Evolutionary conservation across 164 flowering plant species (phyloP).

Genomic region (grape (Vitis vinifera)): DNA sequence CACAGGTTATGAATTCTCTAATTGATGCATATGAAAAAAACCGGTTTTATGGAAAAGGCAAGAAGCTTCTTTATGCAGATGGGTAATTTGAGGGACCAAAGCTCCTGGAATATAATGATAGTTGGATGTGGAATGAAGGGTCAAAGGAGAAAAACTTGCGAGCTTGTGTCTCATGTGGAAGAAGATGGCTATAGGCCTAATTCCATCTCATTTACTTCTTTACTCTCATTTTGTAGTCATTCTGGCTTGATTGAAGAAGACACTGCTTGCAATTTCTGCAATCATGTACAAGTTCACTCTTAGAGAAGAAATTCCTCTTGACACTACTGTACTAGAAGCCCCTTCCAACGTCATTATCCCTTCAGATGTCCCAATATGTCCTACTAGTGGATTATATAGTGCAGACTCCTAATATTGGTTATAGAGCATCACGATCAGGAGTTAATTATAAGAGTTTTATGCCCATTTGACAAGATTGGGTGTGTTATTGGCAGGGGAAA

Average conservation of each 20-base stretch:
- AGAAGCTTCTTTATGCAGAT: constrained; percentile 26
- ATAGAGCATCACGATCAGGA: too few species aligned
- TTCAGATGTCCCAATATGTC: too few species aligned
- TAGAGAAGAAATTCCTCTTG: too few species aligned
- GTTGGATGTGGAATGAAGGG: constrained; percentile 39
- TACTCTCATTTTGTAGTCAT: constrained; percentile 44
- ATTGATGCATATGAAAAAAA: constrained; percentile 36
- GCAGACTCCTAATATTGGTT: too few species aligned
- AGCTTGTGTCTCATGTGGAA: constrained; percentile 14
- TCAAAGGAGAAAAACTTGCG: constrained; percentile 28
- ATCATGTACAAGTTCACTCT: too few species aligned
- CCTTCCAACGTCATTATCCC: too few species aligned
- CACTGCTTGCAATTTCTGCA: neutral
- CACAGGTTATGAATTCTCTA: constrained; percentile 27
- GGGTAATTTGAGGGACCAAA: constrained; percentile 28
- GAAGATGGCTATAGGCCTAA: constrained; percentile 17
- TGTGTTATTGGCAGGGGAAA: too few species aligned
- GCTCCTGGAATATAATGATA: constrained; percentile 47
- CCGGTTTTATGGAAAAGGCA: constrained; percentile 27
- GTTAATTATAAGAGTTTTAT: too few species aligned
- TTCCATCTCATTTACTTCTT: constrained; percentile 33
- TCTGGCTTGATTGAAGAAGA: constrained; percentile 34
- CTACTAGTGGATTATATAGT: too few species aligned
- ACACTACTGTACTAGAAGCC: too few species aligned
- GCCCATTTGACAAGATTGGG: too few species aligned